Evolutionary conservation across 2,329 filamentous ascomycete genomes (phyloP).

Genomic region (Dendrostoma leiphaemia): DNA sequence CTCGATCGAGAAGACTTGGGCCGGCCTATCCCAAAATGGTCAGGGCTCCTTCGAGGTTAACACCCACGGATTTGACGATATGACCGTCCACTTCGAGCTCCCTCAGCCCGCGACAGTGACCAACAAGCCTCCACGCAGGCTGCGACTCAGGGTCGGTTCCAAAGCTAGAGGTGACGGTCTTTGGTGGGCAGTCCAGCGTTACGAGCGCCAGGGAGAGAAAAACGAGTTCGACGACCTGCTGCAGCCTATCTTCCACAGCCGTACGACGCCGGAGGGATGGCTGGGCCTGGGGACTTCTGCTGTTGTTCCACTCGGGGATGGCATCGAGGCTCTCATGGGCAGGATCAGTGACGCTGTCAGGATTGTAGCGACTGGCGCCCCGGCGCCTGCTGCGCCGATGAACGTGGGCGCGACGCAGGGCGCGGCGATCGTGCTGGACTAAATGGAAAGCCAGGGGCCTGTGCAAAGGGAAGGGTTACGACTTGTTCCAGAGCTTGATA

Average conservation of each 20-base stretch:
- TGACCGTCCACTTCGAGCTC: conserved; percentile 53
- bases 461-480: not conserved
- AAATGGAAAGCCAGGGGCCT: not conserved
- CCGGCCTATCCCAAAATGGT: conserved; percentile 36
- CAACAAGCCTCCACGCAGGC: conserved; percentile 28
- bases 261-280: conserved; percentile 40
- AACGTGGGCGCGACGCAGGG: conserved; percentile 6
- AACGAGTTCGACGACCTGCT: conserved; percentile 39
- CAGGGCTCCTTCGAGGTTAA: conserved; percentile 50
- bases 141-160: conserved; percentile 54
- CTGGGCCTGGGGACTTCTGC: conserved; percentile 42
- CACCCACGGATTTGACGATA: conserved; percentile 55
- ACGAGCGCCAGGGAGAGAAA: conserved; percentile 20
- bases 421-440: conserved; percentile 17
- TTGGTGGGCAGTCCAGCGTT: conserved; percentile 51
- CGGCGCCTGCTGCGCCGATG: not conserved
- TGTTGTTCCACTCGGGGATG: conserved; percentile 42
- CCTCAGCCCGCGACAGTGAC: conserved; percentile 19
- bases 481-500: conserved; percentile 16
- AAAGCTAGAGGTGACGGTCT: conserved; percentile 44
- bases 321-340: conserved; percentile 44
- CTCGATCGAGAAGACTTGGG: conserved; percentile 57
- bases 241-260: conserved; percentile 43
- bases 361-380: conserved; percentile 23
- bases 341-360: conserved; percentile 47